Evolutionary conservation across 129 eudicot genomes (phyloP), one percentile per base, ranked within the genome.

Genomic region (Calendula officinalis): DNA sequence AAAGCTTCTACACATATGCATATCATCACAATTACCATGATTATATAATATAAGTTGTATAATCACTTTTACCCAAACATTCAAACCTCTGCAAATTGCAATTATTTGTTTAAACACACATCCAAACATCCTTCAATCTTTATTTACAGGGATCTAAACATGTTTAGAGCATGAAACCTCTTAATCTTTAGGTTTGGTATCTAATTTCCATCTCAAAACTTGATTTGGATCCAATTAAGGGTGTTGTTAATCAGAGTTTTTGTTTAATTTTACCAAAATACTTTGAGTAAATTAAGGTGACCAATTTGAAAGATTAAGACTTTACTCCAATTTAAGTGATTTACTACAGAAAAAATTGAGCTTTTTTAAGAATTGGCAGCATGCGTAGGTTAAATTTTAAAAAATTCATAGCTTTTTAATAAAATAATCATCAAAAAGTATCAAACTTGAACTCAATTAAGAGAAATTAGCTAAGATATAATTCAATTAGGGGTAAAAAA

Each of bases 81-180:
- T 57, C 13, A 56, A 44, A 36, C 36, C 27, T 36, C n/a, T 7
- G 7, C 9, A 58, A 37, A 37, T 14, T 17, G 15, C 7, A 6
- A 16, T 13, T 13, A 36, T 37, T 37, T 2, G 33, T 14, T 57
- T 1, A 37, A 5, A n/a, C 48, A 17, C 49, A 58, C 12, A 58
- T 37, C 63, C 13, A 57, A 57, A 35, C 42, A 56, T 14, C 36
- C 16, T 8, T 8, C 0, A 39, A 39, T 12, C 13, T 35, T 22
- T 32, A 33, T 56, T 38, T 41, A 39, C 38, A 53, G 56, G 22
- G 22, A 61, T 60, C 51, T 15, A 5, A 61, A 43, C 67, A 61
- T 61, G 32, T 33, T 55, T 33, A 51, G 17, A 47, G n/a, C 3
- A 6, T 39, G 43, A 39, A 39, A 8, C 43, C 43, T 39, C 43